Percentiles rank a stretch among this genome's conserved stretches.
Evolutionary conservation across 179 eudicot species (phyloP).

Genomic region (Vitellaria paradoxa): DNA sequence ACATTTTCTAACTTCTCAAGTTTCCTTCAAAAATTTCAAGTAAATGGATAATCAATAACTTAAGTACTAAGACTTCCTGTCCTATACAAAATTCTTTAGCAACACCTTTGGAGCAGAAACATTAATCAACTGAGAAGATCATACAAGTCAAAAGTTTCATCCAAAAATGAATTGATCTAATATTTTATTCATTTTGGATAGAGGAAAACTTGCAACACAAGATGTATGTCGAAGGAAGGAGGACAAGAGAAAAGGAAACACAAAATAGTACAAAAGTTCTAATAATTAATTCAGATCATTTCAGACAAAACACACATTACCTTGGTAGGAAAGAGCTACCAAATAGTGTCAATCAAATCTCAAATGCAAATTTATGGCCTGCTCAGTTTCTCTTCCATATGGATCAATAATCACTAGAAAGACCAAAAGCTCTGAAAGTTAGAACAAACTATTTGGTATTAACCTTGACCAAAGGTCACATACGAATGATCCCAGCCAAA

Average conservation of each 20-base stretch:
- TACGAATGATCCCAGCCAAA: not conserved
- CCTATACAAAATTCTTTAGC: slow-evolving; percentile 1
- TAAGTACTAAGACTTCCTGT: not conserved
- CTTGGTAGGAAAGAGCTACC: not conserved
- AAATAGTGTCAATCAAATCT: not conserved
- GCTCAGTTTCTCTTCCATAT: not conserved
- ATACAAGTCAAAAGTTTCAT: not conserved
- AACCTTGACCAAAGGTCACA: not conserved
- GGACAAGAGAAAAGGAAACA: not conserved
- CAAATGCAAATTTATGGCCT: not conserved
- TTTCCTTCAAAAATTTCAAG: not conserved
- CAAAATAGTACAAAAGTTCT: not conserved
- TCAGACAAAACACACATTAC: not conserved
- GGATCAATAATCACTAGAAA: not conserved
- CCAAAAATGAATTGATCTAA: not conserved
- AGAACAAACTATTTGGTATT: not conserved
- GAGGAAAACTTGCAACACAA: not conserved
- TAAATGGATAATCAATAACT: not conserved
- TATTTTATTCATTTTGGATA: not conserved
- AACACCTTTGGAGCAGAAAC: not conserved
- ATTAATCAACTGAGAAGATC: not conserved
- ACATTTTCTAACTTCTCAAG: too few species aligned
- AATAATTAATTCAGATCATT: not conserved
- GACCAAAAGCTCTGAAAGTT: not conserved
- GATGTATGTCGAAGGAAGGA: not conserved